Percentiles rank a stretch among this genome's conserved stretches.
Evolutionary conservation across 2,329 filamentous ascomycete species (phyloP).

Genomic region (Verticillium dahliae): DNA sequence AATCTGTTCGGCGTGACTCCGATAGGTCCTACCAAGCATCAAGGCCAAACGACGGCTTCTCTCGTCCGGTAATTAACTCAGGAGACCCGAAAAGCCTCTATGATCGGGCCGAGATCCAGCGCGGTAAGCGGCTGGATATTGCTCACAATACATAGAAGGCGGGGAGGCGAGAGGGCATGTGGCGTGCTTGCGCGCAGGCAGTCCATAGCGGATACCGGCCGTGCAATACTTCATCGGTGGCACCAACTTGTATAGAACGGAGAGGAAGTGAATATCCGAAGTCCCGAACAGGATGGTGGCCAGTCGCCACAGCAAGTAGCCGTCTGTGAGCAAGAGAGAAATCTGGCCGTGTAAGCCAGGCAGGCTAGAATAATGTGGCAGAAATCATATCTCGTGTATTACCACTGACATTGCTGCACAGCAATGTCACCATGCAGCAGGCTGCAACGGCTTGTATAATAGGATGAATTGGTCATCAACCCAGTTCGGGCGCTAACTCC

Average conservation of each 20-base stretch:
- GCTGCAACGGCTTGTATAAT: neutral
- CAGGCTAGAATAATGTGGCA: neutral
- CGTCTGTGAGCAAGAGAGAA: neutral
- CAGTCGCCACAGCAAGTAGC: too few relatives aligned
- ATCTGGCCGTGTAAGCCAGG: neutral
- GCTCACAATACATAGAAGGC: neutral
- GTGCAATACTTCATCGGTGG: neutral
- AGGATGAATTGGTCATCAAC: neutral
- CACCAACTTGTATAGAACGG: neutral
- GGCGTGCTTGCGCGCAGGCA: neutral
- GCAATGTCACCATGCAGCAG: neutral
- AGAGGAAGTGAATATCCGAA: neutral
- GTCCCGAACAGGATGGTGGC: neutral
- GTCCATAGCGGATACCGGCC: neutral
- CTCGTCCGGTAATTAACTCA: neutral
- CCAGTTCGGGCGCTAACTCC: neutral
- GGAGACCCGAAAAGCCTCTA: neutral
- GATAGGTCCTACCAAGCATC: neutral
- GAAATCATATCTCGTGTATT: neutral
- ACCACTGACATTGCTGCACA: neutral
- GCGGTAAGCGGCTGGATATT: neutral
- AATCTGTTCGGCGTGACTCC: neutral
- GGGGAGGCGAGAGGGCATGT: neutral
- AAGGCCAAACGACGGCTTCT: conserved; percentile 2
- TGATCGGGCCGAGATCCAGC: neutral